phyloP scores from a whole-genome alignment of 202 grass and related monocot species.

The Dendrocalamus latiflorus region DNA sequence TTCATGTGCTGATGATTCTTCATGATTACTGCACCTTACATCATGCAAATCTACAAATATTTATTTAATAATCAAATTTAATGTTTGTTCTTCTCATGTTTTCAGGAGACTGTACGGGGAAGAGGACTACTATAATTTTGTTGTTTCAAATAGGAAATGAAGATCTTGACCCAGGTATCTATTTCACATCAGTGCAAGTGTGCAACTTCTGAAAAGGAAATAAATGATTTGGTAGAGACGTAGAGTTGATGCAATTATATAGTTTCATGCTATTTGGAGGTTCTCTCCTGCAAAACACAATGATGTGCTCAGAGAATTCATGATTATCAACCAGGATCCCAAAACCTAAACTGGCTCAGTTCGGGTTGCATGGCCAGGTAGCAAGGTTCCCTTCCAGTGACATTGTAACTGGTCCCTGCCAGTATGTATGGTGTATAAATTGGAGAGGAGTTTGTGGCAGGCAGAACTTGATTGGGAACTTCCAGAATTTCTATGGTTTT shows the following conservation, averaged over 20 bases:
- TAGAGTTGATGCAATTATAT: background rate
- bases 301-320: background rate
- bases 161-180: slow-evolving; percentile 33
- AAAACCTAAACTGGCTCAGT: background rate
- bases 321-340: slow-evolving; percentile 3
- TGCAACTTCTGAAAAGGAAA: background rate
- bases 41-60: background rate
- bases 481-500: background rate
- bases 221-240: background rate
- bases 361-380: background rate
- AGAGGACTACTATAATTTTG: slow-evolving; percentile 70
- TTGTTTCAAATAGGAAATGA: slow-evolving; percentile 54
- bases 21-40: background rate
- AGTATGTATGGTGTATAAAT: background rate
- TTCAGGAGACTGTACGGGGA: slow-evolving; percentile 74
- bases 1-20: background rate
- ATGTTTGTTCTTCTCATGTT: slow-evolving; percentile 24
- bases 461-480: background rate
- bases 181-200: slow-evolving; percentile 1
- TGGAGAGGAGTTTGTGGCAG: background rate
- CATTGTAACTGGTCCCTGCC: background rate
- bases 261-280: background rate
- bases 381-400: background rate
- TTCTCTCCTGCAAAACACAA: background rate
- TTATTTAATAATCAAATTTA: background rate